Percentiles rank a stretch among this genome's conserved stretches.
These are phyloP conservation scores for Exophiala viscosa DNA, from an alignment of 2,329 filamentous ascomycete species.

Conservation along the genomic window DNA sequence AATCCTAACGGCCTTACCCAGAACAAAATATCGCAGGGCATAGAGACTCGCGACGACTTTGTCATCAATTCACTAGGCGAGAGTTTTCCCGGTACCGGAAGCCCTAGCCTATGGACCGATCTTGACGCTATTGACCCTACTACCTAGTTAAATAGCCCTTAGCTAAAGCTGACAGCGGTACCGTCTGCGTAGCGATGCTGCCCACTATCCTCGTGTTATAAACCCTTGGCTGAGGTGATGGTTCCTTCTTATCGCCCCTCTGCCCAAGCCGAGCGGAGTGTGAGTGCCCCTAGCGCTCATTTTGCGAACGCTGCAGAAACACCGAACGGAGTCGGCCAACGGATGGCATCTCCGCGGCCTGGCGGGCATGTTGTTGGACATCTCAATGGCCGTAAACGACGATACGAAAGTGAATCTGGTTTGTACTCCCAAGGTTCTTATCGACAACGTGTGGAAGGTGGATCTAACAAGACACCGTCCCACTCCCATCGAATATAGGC, in stretches of 20 bases:
- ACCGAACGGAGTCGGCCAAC: background rate
- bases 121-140: background rate
- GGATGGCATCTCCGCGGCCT: background rate
- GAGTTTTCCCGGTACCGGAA: background rate
- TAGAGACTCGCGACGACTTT: background rate
- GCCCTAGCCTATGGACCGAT: background rate
- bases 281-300: background rate
- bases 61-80: background rate
- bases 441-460: conserved; percentile 11
- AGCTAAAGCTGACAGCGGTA: background rate
- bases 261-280: background rate
- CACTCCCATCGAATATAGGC: background rate
- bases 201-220: background rate
- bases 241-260: background rate
- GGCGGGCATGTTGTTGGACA: background rate
- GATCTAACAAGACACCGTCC: background rate
- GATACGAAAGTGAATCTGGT: background rate
- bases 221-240: background rate
- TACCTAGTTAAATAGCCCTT: background rate
- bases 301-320: background rate
- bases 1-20: background rate
- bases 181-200: background rate
- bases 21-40: background rate
- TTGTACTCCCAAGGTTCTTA: background rate
- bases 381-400: background rate